phyloP scores from a whole-genome alignment of 202 grass and related monocot species.

The Panicum virgatum region DNA sequence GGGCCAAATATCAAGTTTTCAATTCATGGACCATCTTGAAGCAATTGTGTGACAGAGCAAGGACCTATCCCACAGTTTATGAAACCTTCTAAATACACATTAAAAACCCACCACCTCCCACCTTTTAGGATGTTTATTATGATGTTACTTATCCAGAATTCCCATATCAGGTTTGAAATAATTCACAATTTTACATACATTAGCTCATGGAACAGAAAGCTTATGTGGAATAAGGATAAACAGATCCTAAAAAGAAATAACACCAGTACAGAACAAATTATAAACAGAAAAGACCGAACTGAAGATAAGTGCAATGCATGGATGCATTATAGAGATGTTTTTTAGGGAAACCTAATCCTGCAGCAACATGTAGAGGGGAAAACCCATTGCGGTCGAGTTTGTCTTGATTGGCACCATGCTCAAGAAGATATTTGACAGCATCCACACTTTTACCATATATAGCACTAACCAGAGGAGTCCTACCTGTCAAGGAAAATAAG shows the following conservation, averaged over 20 bases:
- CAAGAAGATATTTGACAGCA: constrained; percentile 6
- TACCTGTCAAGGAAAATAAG: constrained; percentile 1
- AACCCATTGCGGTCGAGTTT: not conserved
- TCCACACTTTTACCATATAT: not conserved
- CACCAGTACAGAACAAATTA: not conserved
- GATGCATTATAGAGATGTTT: not conserved
- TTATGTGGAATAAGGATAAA: not conserved
- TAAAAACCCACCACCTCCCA: not conserved
- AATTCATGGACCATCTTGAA: not conserved
- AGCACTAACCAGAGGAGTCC: constrained; percentile 21
- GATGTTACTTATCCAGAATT: not conserved
- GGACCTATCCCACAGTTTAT: not conserved
- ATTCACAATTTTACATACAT: not conserved
- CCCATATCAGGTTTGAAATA: not conserved
- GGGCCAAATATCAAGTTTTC: not conserved
- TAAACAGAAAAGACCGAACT: not conserved
- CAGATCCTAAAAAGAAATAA: not conserved
- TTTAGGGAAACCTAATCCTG: not conserved
- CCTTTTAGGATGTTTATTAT: not conserved
- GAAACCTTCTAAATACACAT: not conserved
- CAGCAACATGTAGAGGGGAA: constrained; percentile 14
- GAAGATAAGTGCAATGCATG: not conserved
- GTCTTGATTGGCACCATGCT: constrained; percentile 15
- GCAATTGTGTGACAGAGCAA: not conserved
- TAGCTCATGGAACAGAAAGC: not conserved